Evolutionary conservation across 108 stramenopile species (phyloP).

Genomic region (Cyclostephanos invisitatus): DNA sequence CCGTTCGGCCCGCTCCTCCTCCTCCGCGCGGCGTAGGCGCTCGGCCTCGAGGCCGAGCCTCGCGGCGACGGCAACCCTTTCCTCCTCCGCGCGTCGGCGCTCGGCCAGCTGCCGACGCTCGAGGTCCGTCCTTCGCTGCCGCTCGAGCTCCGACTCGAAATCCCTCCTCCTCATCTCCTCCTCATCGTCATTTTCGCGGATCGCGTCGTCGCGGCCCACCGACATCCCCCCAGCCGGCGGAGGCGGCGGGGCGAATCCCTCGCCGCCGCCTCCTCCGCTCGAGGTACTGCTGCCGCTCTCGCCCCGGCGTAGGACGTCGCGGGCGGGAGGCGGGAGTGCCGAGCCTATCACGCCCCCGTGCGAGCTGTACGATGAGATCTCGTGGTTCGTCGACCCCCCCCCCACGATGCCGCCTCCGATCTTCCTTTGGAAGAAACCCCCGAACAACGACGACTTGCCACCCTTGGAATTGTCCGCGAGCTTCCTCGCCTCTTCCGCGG

Average conservation of each 20-base stretch:
- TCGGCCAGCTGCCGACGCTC: slow-evolving; percentile 8
- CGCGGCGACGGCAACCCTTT: slow-evolving; percentile 8
- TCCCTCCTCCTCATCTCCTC: slow-evolving; percentile 4
- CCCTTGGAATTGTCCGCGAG: slow-evolving; percentile 9
- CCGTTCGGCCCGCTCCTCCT: slow-evolving; percentile 19
- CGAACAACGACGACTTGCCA: slow-evolving; percentile 24
- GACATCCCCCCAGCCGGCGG: not conserved
- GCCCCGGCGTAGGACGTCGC: not conserved
- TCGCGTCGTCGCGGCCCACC: not conserved
- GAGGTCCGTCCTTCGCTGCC: slow-evolving; percentile 12
- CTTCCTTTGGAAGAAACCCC: slow-evolving; percentile 32
- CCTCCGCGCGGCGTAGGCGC: slow-evolving; percentile 13
- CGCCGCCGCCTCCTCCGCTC: not conserved
- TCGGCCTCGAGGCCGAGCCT: not conserved
- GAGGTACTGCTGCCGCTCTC: not conserved
- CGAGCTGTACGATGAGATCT: slow-evolving; percentile 30
- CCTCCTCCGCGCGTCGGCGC: slow-evolving; percentile 8
- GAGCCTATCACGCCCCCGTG: slow-evolving; percentile 43
- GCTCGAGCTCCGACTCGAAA: slow-evolving; percentile 1
- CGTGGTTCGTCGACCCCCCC: slow-evolving; percentile 3
- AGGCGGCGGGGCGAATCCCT: not conserved
- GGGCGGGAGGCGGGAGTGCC: not conserved
- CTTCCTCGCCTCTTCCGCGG: slow-evolving; percentile 41
- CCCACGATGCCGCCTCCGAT: slow-evolving; percentile 1
- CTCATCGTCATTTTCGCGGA: not conserved